Percentiles rank a stretch among this genome's conserved stretches.
phyloP scores from a whole-genome alignment of 768 basidiomycete species.

The Lepiota brunneoincarnata region DNA sequence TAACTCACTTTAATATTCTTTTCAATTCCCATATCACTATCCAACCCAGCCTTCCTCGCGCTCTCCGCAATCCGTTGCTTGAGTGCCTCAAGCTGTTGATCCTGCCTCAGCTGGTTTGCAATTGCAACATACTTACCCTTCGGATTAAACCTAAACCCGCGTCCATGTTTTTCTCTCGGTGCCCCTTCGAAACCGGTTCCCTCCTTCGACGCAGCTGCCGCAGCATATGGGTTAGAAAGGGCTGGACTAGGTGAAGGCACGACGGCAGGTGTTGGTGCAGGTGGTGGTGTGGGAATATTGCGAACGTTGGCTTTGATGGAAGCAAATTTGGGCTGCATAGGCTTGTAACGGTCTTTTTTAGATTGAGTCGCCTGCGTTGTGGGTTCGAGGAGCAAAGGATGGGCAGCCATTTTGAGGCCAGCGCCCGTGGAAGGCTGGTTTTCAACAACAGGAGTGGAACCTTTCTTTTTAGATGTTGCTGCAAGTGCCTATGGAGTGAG shows the following conservation, averaged over 20 bases:
- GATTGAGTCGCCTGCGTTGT: constrained; percentile 59
- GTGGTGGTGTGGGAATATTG: constrained; percentile 59
- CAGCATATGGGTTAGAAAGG: constrained; percentile 70
- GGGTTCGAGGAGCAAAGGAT: constrained; percentile 77
- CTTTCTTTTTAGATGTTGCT: constrained; percentile 51
- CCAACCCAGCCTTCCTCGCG: constrained; percentile 90
- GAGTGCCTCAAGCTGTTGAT: constrained; percentile 82
- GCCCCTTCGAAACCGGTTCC: constrained; percentile 65
- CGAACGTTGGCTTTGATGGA: constrained; percentile 89
- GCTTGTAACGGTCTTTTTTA: constrained; percentile 92
- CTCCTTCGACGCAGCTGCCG: constrained; percentile 53
- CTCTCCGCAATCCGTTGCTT: constrained; percentile 93
- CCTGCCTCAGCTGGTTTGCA: constrained; percentile 68
- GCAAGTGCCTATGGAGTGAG: constrained; percentile 43
- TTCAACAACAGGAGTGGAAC: constrained; percentile 46
- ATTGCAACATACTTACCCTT: constrained; percentile 89
- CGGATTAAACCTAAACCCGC: constrained; percentile 81
- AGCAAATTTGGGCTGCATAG: constrained; percentile 99
- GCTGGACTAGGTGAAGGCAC: constrained; percentile 23
- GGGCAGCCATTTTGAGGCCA: constrained; percentile 87
- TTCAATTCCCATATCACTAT: constrained; percentile 90
- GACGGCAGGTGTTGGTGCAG: constrained; percentile 38
- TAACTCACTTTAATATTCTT: constrained; percentile 76
- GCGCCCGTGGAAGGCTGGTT: constrained; percentile 64
- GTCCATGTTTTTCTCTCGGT: constrained; percentile 67